Evolutionary conservation across 805 yeast genomes (phyloP), one percentile per base, ranked within the genome.

Genomic region (Vanderwaltozyma tropicalis): DNA sequence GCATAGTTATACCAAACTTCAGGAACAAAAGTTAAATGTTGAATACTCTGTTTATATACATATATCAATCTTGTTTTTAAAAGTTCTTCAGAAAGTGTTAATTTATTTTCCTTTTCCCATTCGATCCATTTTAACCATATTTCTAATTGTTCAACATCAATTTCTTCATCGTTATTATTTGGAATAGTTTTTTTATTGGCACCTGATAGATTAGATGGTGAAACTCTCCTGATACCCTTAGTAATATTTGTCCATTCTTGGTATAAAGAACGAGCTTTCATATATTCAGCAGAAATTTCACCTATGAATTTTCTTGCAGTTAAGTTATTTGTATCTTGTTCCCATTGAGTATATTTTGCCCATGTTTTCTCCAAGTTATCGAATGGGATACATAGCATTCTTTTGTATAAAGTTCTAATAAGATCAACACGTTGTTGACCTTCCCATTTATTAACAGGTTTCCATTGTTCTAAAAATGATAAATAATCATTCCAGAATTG

Each of bases 261-360:
- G 43, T 75, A 74, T 62, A 82, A 68, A 0, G 92, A 72, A 44
- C 96, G 70, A 2, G 95, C 88, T 46, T 72, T 76, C 95, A 89
- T 84, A 55, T 87, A 92, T 12, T 76, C 80, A 3, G 83, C 77
- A 11, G 94, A 81, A 42, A 76, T 70, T 48, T 88, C 96, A 31
- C 83, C 78, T 37, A 88, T 78, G 53, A 80, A 77, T 57, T 84
- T 85, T 50, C 94, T 76, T 3, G 96, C 92, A 3, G 88, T 81
- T 15, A 80, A 64, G 26, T 80, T 67, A 52, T 81, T 82, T 15
- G 77, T 62, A 28, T 77, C 80, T 49, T 78, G 84, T 59, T 89
- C 97, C 77, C 92, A 92, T 41, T 70, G 67, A 17, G 84, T 79
- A 59, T 87, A 89, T 35, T 67, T 76, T 41, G 73, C 66, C 98